phyloP scores from a whole-genome alignment of 2,329 filamentous ascomycete species.

The Phymatotrichopsis omnivora region DNA sequence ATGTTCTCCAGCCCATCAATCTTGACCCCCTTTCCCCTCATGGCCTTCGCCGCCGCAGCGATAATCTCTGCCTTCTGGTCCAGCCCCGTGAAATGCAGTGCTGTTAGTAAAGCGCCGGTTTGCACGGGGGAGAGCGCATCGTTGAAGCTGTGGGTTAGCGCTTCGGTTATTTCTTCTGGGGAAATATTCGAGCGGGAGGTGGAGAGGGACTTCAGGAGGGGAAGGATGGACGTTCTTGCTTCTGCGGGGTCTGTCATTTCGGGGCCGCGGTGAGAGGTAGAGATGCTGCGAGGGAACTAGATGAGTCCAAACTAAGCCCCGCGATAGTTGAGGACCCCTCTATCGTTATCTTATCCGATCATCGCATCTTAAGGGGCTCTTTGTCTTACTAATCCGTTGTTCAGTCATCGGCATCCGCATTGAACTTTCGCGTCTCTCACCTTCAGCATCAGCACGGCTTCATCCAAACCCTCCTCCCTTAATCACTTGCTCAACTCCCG shows the following conservation, averaged over 20 bases:
- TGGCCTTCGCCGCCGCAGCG: slow-evolving; percentile 69
- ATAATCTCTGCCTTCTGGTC: slow-evolving; percentile 79
- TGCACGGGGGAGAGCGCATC: slow-evolving; percentile 82
- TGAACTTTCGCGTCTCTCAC: too few relatives aligned
- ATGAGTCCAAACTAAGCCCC: too few relatives aligned
- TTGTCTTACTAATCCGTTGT: too few relatives aligned
- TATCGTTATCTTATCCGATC: too few relatives aligned
- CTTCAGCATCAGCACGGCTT: too few relatives aligned
- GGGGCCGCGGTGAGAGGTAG: neutral
- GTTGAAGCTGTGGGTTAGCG: slow-evolving; percentile 84
- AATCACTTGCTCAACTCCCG: too few relatives aligned
- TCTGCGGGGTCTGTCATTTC: slow-evolving; percentile 9
- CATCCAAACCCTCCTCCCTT: too few relatives aligned
- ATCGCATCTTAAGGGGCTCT: too few relatives aligned
- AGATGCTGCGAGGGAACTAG: neutral
- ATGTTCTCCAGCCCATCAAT: slow-evolving; percentile 53
- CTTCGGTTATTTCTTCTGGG: slow-evolving; percentile 75
- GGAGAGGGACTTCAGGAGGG: slow-evolving; percentile 41
- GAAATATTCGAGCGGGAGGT: slow-evolving; percentile 46
- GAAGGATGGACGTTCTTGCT: slow-evolving; percentile 38
- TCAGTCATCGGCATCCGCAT: too few relatives aligned
- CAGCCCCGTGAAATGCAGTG: slow-evolving; percentile 79
- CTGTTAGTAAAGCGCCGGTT: slow-evolving; percentile 75
- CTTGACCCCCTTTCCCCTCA: slow-evolving; percentile 67
- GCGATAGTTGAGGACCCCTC: too few relatives aligned